phyloP scores from a whole-genome alignment of 179 eudicot species.

The Nepenthes alata region DNA sequence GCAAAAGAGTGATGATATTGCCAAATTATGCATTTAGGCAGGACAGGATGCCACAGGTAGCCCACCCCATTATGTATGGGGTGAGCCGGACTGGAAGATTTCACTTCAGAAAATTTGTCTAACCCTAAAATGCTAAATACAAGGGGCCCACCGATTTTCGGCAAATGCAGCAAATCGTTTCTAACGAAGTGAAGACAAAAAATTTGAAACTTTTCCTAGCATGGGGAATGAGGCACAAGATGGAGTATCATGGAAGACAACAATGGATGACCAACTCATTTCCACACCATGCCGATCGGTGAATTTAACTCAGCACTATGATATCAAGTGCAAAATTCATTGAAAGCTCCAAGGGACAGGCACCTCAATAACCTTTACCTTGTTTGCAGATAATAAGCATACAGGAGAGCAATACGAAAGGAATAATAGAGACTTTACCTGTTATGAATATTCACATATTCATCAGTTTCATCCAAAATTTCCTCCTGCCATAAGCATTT shows the following conservation, averaged over 20 bases:
- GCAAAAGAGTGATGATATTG: background rate
- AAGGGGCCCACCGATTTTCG: background rate
- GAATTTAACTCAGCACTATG: background rate
- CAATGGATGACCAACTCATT: too few species aligned
- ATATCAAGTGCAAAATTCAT: background rate
- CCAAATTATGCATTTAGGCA: background rate
- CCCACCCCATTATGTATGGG: background rate
- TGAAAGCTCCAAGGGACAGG: background rate
- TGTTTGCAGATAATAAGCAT: background rate
- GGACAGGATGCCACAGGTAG: background rate
- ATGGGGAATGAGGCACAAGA: too few species aligned
- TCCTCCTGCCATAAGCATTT: conserved; percentile 61
- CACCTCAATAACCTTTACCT: background rate
- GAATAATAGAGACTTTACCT: conserved; percentile 25
- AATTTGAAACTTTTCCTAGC: too few species aligned
- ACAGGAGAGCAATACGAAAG: background rate
- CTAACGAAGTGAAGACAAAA: too few species aligned
- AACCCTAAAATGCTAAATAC: background rate
- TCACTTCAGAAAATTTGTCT: background rate
- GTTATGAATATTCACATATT: conserved; percentile 94
- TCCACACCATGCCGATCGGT: too few species aligned
- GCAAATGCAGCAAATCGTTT: too few species aligned
- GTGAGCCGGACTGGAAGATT: background rate
- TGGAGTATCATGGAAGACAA: too few species aligned
- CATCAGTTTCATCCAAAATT: conserved; percentile 95